phyloP scores from a whole-genome alignment of 2,329 filamentous ascomycete species.

The Fulvia fulva region DNA sequence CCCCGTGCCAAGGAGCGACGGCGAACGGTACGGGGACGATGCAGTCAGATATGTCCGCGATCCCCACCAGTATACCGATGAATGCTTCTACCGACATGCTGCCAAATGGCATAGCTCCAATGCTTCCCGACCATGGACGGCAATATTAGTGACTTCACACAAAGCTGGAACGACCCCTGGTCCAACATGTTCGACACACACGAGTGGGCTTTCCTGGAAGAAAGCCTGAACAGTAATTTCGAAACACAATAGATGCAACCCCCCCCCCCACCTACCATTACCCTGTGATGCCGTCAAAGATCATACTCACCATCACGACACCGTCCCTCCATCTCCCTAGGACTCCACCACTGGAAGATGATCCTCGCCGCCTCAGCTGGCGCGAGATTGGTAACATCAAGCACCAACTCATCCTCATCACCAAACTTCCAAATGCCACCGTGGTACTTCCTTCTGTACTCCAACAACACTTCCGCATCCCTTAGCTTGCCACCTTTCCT shows the following conservation, averaged over 20 bases:
- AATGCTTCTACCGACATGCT: no score
- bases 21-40: no score
- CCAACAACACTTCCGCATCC: not conserved
- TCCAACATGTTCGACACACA: conserved; percentile 12
- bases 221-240: conserved; percentile 9
- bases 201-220: conserved; percentile 14
- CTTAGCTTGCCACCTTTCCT: conserved; percentile 1
- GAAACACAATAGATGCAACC: conserved; percentile 5
- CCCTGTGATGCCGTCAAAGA: no score
- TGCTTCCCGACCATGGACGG: no score
- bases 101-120: no score
- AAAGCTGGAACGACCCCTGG: conserved; percentile 5
- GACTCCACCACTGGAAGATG: not conserved
- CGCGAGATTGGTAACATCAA: conserved; percentile 1
- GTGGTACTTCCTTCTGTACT: not conserved
- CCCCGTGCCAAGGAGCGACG: no score
- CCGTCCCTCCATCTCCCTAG: conserved; percentile 4
- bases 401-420: conserved; percentile 7
- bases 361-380: not conserved
- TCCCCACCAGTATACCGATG: no score
- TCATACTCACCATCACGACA: not conserved
- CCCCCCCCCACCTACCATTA: no score
- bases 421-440: conserved; percentile 5
- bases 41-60: no score
- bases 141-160: no score